Percentiles rank a stretch among this genome's conserved stretches.
Conservation (phyloP, 2,329 filamentous ascomycete genomes). For the Penicillium thymicola region DNA sequence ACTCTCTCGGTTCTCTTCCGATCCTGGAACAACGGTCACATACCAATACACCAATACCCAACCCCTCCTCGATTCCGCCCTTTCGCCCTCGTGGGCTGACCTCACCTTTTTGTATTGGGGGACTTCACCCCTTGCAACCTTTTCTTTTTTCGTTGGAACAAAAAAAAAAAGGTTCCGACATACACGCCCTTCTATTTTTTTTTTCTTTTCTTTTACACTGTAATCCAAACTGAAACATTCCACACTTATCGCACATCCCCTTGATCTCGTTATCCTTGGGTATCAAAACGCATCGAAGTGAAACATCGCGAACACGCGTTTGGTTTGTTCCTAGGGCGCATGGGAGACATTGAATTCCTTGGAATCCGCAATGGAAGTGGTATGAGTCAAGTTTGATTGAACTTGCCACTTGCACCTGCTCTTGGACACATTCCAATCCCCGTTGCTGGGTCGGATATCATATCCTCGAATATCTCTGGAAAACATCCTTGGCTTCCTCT, state of each 20-base stretch:
- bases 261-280: not conserved
- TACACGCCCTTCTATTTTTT: not conserved
- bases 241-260: not conserved
- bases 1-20: not conserved
- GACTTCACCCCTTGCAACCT: constrained; percentile 21
- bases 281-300: not conserved
- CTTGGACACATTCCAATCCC: constrained; percentile 2
- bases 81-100: constrained; percentile 19
- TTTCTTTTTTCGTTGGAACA: not conserved
- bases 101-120: constrained; percentile 14
- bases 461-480: not conserved
- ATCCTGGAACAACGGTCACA: not conserved
- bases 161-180: not conserved
- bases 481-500: not conserved
- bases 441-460: not conserved
- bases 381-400: constrained; percentile 1
- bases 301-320: not conserved
- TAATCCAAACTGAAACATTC: constrained; percentile 12
- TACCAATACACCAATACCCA: not conserved
- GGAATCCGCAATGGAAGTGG: constrained; percentile 5
- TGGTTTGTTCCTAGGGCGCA: not conserved
- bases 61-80: constrained; percentile 12
- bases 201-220: not conserved
- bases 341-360: constrained; percentile 4
- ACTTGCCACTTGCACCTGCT: constrained; percentile 4